phyloP scores from a whole-genome alignment of 768 basidiomycete genomes.

The Scleroderma bovista region DNA sequence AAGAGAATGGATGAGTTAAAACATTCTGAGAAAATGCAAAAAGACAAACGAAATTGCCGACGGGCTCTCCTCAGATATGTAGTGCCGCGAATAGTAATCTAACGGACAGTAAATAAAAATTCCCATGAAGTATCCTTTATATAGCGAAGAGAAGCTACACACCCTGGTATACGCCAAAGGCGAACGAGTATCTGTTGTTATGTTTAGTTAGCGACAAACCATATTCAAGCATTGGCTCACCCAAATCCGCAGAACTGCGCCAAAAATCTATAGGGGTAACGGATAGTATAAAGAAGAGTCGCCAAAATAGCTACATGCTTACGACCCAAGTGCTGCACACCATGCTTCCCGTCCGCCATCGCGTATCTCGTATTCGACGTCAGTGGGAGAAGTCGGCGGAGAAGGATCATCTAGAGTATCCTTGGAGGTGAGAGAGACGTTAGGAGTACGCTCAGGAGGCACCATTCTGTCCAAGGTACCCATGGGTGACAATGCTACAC shows the following conservation, averaged over 20 bases:
- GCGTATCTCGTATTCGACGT: neutral
- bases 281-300: neutral
- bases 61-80: constrained; percentile 16
- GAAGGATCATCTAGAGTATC: neutral
- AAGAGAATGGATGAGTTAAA: neutral
- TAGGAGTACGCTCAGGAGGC: neutral
- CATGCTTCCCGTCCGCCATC: constrained; percentile 15
- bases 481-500: neutral
- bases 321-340: constrained; percentile 24
- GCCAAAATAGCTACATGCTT: neutral
- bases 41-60: constrained; percentile 20
- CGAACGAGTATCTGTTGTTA: constrained; percentile 9
- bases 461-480: neutral
- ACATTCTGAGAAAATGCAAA: no score
- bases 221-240: neutral
- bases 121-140: neutral
- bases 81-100: constrained; percentile 19
- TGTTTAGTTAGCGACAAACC: neutral
- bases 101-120: neutral
- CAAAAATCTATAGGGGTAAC: constrained; percentile 16
- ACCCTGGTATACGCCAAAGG: constrained; percentile 29
- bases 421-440: neutral
- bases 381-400: neutral
- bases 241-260: constrained; percentile 23
- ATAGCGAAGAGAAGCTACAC: neutral